Percentiles rank a stretch among this genome's conserved stretches.
phyloP scores from a whole-genome alignment of 2,329 filamentous ascomycete genomes.

The Fusarium algeriense region DNA sequence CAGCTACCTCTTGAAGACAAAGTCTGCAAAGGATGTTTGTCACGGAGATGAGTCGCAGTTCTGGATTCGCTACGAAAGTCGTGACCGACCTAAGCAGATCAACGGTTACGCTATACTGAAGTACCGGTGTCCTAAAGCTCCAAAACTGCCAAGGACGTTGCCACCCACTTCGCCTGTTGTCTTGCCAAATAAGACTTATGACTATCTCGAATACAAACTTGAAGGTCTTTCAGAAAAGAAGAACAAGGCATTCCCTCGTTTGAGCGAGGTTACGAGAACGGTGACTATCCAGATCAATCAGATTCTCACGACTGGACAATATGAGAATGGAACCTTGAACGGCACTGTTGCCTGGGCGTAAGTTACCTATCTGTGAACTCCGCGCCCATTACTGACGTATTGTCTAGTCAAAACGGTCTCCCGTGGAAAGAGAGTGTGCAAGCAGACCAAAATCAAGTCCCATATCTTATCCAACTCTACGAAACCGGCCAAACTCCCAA shows the following conservation, averaged over 20 bases:
- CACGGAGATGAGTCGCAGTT: background rate
- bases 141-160: conserved; percentile 3
- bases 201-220: conserved; percentile 60
- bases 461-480: conserved; percentile 34
- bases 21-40: background rate
- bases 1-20: conserved; percentile 26
- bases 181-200: conserved; percentile 51
- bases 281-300: conserved; percentile 61
- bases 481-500: conserved; percentile 54
- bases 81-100: conserved; percentile 25
- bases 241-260: conserved; percentile 50
- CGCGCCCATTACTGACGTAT: background rate
- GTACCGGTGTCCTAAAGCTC: conserved; percentile 3
- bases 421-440: conserved; percentile 35
- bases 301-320: conserved; percentile 50
- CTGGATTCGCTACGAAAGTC: conserved; percentile 35
- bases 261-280: conserved; percentile 63
- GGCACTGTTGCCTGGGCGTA: conserved; percentile 35
- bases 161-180: conserved; percentile 40
- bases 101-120: conserved; percentile 25
- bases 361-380: rapidly evolving
- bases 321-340: conserved; percentile 30
- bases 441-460: conserved; percentile 23
- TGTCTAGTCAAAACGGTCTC: conserved; percentile 15
- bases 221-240: background rate